Base-by-base conservation (phyloP, 768 basidiomycete species). In the Podaxis sp. region DNA sequence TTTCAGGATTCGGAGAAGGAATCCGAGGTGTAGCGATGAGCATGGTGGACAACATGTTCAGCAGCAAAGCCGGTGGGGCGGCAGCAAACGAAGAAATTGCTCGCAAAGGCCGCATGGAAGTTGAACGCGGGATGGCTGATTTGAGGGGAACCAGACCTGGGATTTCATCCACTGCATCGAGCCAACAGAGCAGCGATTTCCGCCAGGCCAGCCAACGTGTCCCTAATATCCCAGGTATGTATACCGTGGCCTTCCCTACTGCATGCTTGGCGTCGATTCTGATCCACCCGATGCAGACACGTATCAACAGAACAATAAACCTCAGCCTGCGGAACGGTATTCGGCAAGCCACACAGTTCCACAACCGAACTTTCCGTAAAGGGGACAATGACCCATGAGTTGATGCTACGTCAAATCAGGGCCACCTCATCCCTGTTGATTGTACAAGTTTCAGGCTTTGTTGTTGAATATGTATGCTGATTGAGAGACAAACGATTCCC, bases 11-110 rank as follows among this genome's bases (percentile, higher is more conserved):
- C 1, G 80, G 81, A 6, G 82, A 84, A 40, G 77, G 72, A 48
- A 61, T 83, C 4, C 77, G 81, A 26, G 83, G 83, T 6, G 75
- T 80, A 0, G 63, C 75, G 8, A 67, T 82, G 52, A 76, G 77
- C 11, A 75, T 76, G 2, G 64, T 81, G 9, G 81, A 83, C 59
- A 70, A 72, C 1, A 40, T 75, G 9, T 66, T 73, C 2, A 68
- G 71, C 4, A 66, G 71, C 12, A 69, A 70, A 0, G 69, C 68
- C 4, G 62, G 67, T 5, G 72, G 36, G 13, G 46, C 30, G 5
- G 11, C 6, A 0, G 33, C 69, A 15, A 71, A 82, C 5, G 76
- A 77, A 3, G 76, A 77, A 2, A 73, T 80, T 5, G 73, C 71
- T 0, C 49, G 68, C 4, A 69, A 75, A 49, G 83, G 83, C 1